Evolutionary conservation across 202 grass and related monocot species (phyloP), one percentile per base, ranked within the genome.

Genomic region (Setaria italica): DNA sequence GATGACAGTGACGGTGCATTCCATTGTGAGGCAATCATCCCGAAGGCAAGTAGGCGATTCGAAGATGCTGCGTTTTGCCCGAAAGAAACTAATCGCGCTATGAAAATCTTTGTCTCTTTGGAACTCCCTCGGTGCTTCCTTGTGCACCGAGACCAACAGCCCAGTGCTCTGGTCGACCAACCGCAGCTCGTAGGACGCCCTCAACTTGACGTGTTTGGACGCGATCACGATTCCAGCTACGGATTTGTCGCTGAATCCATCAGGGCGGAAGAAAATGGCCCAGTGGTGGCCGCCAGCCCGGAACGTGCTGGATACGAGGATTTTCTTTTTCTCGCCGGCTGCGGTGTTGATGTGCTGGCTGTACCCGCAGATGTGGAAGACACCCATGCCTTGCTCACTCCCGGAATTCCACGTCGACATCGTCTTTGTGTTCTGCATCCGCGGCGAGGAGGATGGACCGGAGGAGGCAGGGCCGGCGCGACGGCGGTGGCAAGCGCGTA

Each of bases 51-150:
- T 15, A 6, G 62, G 5, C 29, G 30, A 14, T 35, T 65, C 62
- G 5, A 65, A 65, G 1, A 65, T 0, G 5, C 62, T 65, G 11
- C 30, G 5, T 14, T 63, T 63, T 6, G 32, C 0, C 10, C 6
- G 1, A 12, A 29, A 10, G 9, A 12, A 3, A 11, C 7, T 3
- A 1, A 62, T 11, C 0, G 0, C 11, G 3, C 4, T 32, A 4
- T 25, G 2, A 6, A 0, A 1, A 35, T 35, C 17, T 9, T n/a
- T 1, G 16, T 2, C 15, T 1, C 2, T 9, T 0, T 8, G 19
- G 62, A 65, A 65, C 0, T 2, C 4, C 30, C 30, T 65, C 5
- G 13, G 30, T 1, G 29, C 12, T 11, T 33, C 62, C 62, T 65
- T 13, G 12, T 65, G 30, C 32, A 65, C 62, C 32, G 30, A 34